A percentile compares a stretch with the other conserved stretches of the same genome.
These are phyloP conservation scores for Fistulifera pelliculosa DNA, from an alignment of 108 stramenopile species.

Conservation along the genomic window DNA sequence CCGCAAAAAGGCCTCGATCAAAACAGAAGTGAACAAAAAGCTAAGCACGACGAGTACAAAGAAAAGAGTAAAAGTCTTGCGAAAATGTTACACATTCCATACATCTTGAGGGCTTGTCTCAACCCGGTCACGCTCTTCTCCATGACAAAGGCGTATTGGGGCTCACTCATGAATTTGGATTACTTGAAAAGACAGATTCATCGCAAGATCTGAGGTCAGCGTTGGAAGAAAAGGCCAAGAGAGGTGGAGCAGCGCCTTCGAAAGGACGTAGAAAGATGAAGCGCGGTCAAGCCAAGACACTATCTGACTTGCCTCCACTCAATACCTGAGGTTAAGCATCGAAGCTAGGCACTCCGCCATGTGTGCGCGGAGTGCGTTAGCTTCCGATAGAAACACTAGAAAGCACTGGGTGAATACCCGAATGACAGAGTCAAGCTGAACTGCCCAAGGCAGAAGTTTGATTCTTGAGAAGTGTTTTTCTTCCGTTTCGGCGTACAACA, in stretches of 20 bases:
- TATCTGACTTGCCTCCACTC: constrained; percentile 74
- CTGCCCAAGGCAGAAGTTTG: too few species aligned
- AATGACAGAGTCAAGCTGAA: too few species aligned
- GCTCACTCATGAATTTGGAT: constrained; percentile 55
- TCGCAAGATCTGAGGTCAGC: constrained; percentile 67
- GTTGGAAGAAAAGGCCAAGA: constrained; percentile 66
- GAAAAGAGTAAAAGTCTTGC: constrained; percentile 25
- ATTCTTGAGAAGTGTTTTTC: too few species aligned
- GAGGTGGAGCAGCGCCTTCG: constrained; percentile 14
- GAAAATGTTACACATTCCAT: constrained; percentile 43
- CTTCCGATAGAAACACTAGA: too few species aligned
- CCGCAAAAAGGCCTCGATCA: constrained; percentile 16
- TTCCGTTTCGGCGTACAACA: too few species aligned
- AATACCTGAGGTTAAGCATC: constrained; percentile 83
- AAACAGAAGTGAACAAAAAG: constrained; percentile 28
- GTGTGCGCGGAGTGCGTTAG: too few species aligned
- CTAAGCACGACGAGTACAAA: constrained; percentile 11
- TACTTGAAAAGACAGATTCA: constrained; percentile 51
- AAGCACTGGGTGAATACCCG: too few species aligned
- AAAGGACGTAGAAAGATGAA: constrained; percentile 60
- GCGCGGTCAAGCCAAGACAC: constrained; percentile 77
- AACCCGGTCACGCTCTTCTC: constrained; percentile 63
- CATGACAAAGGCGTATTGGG: constrained; percentile 72
- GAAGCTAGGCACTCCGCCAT: background rate
- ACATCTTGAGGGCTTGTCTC: constrained; percentile 67